Conservation (phyloP, 2,329 filamentous ascomycete species). For the Pseudogymnoascus sp. region DNA sequence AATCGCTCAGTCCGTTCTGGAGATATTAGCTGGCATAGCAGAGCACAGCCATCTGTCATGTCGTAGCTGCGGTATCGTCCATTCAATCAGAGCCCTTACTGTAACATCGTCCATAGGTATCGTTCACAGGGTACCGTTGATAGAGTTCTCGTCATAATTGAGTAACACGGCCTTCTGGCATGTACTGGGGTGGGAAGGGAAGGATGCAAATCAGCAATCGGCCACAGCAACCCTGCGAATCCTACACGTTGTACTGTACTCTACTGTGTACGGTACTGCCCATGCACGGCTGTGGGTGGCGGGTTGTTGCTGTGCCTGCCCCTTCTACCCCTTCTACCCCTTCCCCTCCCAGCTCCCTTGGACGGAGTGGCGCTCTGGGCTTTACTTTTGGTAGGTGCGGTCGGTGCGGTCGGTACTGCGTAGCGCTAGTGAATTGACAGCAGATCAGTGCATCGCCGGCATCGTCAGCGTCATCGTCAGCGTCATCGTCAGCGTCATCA, state of each 20-base stretch:
- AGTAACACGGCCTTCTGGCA: too few relatives aligned
- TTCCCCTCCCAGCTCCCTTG: not conserved
- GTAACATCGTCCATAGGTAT: too few relatives aligned
- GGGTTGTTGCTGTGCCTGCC: not conserved
- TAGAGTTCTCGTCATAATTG: not conserved
- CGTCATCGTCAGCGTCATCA: not conserved
- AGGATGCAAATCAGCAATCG: slow-evolving; percentile 1
- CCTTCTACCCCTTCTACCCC: not conserved
- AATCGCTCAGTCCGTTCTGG: not conserved
- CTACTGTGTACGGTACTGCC: not conserved
- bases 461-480: not conserved
- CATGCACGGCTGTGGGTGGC: not conserved
- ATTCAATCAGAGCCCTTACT: not conserved
- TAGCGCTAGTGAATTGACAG: not conserved
- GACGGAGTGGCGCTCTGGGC: not conserved
- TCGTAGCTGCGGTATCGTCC: not conserved
- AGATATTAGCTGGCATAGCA: not conserved
- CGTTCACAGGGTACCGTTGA: too few relatives aligned
- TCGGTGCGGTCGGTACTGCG: too few relatives aligned
- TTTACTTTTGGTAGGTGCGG: not conserved
- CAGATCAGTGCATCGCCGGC: not conserved
- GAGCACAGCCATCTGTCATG: not conserved
- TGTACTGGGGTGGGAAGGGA: too few relatives aligned
- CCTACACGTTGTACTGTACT: not conserved
- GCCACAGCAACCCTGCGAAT: not conserved